Conservation (phyloP, 208 protist species). For the Trypanosoma cruzi region DNA sequence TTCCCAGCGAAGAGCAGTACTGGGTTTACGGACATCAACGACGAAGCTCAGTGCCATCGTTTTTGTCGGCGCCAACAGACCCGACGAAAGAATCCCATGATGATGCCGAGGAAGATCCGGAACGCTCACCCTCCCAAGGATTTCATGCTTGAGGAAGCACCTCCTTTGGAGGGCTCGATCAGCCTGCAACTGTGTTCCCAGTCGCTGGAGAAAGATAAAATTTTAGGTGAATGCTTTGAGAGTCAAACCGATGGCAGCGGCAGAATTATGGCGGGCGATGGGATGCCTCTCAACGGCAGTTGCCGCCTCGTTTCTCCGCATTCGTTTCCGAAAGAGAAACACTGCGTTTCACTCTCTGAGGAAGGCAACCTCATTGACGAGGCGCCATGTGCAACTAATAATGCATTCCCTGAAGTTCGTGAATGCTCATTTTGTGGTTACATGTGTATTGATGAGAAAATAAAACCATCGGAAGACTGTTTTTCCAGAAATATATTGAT, state of each 20-base stretch:
- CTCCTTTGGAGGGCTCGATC: not conserved
- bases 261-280: not conserved
- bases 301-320: not conserved
- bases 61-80: not conserved
- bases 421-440: not conserved
- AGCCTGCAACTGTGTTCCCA: too few species aligned
- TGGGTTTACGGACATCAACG: not conserved
- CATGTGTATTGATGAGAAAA: not conserved
- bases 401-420: not conserved
- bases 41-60: not conserved
- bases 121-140: not conserved
- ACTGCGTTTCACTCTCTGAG: not conserved
- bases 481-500: not conserved
- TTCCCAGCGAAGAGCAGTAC: not conserved
- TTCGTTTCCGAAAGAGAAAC: not conserved
- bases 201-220: not conserved
- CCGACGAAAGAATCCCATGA: not conserved
- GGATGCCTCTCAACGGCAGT: not conserved
- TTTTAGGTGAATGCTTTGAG: not conserved
- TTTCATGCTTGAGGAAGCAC: not conserved
- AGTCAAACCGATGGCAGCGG: not conserved
- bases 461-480: not conserved
- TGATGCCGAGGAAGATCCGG: not conserved
- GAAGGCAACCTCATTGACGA: not conserved
- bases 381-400: not conserved